Conservation (phyloP, 2,329 filamentous ascomycete genomes). For the Fusarium xylarioides region DNA sequence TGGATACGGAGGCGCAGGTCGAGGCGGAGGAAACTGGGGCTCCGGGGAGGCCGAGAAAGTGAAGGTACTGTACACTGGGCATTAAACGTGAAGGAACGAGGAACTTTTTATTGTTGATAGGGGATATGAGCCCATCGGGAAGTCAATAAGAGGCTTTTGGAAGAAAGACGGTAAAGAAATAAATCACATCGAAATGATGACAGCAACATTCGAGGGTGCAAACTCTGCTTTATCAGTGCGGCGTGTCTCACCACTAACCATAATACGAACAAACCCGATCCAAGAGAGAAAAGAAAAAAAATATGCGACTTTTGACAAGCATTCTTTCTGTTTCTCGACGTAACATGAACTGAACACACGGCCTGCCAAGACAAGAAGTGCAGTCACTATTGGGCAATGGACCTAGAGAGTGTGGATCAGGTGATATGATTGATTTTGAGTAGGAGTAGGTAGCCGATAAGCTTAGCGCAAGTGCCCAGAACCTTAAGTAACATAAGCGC, state of each 20-base stretch:
- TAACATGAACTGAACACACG: conserved; percentile 2
- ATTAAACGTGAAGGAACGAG: background rate
- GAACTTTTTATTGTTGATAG: background rate
- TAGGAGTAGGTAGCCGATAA: conserved; percentile 27
- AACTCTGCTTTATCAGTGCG: background rate
- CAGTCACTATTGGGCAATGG: conserved; percentile 23
- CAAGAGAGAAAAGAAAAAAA: background rate
- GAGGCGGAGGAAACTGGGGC: background rate
- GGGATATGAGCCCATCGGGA: background rate
- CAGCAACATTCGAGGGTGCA: background rate
- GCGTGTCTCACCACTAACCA: conserved; percentile 4
- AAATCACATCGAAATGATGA: background rate
- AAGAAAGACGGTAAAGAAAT: background rate
- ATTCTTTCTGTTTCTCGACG: conserved; percentile 1
- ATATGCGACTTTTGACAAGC: background rate
- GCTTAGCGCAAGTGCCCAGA: conserved; percentile 37
- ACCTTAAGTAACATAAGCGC: conserved; percentile 37
- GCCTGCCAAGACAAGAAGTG: conserved; percentile 13
- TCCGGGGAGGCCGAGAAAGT: conserved; percentile 8
- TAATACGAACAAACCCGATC: background rate
- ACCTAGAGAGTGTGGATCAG: background rate
- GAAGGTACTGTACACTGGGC: background rate
- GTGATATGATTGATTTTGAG: conserved; percentile 9
- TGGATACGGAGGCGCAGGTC: background rate
- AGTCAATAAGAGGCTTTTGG: too few species aligned